Conservation (phyloP, 2,329 filamentous ascomycete genomes). For the Aspergillus amoenus region DNA sequence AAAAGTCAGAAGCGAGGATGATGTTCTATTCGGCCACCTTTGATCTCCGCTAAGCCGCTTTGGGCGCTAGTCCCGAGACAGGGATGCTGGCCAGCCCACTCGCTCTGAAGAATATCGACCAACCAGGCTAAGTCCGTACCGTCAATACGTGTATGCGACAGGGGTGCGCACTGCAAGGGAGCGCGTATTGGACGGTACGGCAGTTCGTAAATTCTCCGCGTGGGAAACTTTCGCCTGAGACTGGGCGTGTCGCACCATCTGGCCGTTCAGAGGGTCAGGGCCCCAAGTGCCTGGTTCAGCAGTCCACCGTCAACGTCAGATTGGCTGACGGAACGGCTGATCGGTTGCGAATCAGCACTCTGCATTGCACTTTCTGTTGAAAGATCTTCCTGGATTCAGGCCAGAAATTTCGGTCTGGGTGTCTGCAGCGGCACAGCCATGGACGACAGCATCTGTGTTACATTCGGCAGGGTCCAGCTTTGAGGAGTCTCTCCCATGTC, state of each 20-base stretch:
- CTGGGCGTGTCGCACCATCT: constrained; percentile 14
- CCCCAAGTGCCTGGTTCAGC: constrained; percentile 5
- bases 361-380: background rate
- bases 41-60: background rate
- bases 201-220: background rate
- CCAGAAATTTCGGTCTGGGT: background rate
- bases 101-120: constrained; percentile 4
- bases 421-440: background rate
- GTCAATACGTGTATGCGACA: background rate
- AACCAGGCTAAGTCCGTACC: background rate
- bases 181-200: background rate
- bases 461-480: background rate
- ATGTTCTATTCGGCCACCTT: constrained; percentile 5
- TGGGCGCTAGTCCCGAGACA: background rate
- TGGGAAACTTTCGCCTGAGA: background rate
- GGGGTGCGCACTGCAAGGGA: too few species aligned
- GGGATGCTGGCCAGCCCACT: background rate
- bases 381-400: background rate
- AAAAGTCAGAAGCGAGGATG: background rate
- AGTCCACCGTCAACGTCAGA: background rate
- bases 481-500: background rate
- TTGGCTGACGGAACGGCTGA: constrained; percentile 3
- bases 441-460: constrained; percentile 1
- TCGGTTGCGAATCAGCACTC: constrained; percentile 7
- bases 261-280: background rate